Evolutionary conservation across 345 rosid species (phyloP), one percentile per base, ranked within the genome.

Genomic region (Lumnitzera littorea): DNA sequence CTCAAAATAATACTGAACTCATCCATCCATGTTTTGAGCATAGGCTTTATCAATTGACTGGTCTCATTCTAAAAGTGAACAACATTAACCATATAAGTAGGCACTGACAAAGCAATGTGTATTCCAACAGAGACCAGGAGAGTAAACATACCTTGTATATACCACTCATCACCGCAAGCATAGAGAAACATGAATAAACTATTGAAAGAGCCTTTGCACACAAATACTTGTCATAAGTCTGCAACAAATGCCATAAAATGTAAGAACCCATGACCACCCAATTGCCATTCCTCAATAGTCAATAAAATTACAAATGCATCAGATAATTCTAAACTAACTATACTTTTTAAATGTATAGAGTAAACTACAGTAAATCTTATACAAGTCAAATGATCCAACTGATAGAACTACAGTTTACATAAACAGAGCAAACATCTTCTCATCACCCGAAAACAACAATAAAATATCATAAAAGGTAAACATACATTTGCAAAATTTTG

Each of bases 91-190:
- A 57, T 70, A 74, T 63, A 74, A 82, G 63, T 43, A 25, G 49
- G 53, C 69, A 63, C 50, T 63, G 56, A 27, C 46, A 50, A 62
- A 72, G 53, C 61, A 67, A 46, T 60, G 68, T 56, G 63, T 41
- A 65, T 11, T 36, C 25, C 25, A 72, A 58, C 68, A 57, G 20
- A 51, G 60, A 10, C 46, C 15, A 57, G 50, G 70, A 47, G n/a
- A 16, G 67, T 56, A 7, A 60, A 55, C 14, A 65, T 80, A 92
- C 98, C 96, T 82, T 78, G 55, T 78, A 87, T 58, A 87, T 85
- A 76, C 88, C 96, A 74, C 88, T 85, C 91, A 92, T 82, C 53
- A 74, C 69, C 64, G 94, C 98, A 62, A 92, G 81, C 71, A 92
- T 68, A 24, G 89, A 84, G 60, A 76, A 70, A 72, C 95, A 89